Conservation (phyloP, 495 filamentous ascomycete genomes). For the Trichocladium uniseriatum region DNA sequence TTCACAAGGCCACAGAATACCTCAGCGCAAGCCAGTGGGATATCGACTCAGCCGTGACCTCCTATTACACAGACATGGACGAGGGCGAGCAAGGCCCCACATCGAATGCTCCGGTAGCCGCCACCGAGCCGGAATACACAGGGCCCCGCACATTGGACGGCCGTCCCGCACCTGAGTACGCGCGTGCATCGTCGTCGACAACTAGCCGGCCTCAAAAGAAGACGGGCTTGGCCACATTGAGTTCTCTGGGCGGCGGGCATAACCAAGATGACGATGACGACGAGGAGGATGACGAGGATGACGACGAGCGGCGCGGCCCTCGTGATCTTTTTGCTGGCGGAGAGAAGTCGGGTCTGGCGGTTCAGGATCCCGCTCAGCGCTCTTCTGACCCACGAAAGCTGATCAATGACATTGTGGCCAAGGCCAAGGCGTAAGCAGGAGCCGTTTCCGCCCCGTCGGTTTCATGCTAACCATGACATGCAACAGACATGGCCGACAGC, state of each 20-base stretch:
- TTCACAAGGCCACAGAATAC: slow-evolving; percentile 60
- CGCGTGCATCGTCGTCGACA: slow-evolving; percentile 27
- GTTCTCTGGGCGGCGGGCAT: slow-evolving; percentile 43
- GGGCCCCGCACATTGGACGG: slow-evolving; percentile 49
- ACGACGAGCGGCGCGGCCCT: slow-evolving; percentile 52
- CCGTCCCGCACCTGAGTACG: slow-evolving; percentile 40
- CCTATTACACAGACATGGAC: slow-evolving; percentile 64
- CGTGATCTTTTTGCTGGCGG: slow-evolving; percentile 89
- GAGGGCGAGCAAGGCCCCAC: slow-evolving; percentile 32
- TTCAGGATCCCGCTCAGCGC: slow-evolving; percentile 67
- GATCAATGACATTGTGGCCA: slow-evolving; percentile 70
- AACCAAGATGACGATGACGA: slow-evolving; percentile 47
- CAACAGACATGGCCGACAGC: slow-evolving; percentile 42
- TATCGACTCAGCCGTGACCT: slow-evolving; percentile 53
- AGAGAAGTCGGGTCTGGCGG: slow-evolving; percentile 91
- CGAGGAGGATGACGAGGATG: slow-evolving; percentile 51
- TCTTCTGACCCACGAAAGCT: slow-evolving; percentile 53
- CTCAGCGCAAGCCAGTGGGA: slow-evolving; percentile 62
- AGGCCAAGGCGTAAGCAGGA: slow-evolving; percentile 59
- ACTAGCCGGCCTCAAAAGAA: slow-evolving; percentile 37
- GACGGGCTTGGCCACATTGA: slow-evolving; percentile 48
- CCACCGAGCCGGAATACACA: slow-evolving; percentile 35
- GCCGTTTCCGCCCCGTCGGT: background rate
- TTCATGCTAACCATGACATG: slow-evolving; percentile 5
- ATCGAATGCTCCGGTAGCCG: slow-evolving; percentile 10